A percentile compares a stretch with the other conserved stretches of the same genome.
These are phyloP conservation scores for Pyronema domesticum DNA, from an alignment of 495 filamentous ascomycete species.

Conservation along the genomic window DNA sequence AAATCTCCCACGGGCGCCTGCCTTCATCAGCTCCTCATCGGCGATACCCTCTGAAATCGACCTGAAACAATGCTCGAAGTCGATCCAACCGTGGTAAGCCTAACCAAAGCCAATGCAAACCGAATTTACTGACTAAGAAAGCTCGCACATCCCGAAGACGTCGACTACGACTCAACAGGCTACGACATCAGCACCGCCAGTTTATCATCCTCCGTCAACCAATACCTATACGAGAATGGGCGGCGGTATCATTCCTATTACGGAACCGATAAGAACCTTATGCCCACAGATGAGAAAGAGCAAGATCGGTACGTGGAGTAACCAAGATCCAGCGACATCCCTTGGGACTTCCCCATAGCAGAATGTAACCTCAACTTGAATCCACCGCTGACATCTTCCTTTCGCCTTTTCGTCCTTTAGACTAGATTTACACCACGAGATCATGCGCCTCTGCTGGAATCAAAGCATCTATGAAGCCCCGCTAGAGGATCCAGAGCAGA, in stretches of 20 bases:
- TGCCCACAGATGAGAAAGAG: neutral
- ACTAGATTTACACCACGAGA: slow-evolving; percentile 10
- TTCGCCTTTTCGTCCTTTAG: neutral
- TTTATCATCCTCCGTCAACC: neutral
- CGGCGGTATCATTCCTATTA: neutral
- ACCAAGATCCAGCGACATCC: no score
- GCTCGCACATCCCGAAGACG: neutral
- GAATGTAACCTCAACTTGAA: no score
- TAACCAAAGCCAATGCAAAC: neutral
- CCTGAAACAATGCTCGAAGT: no score
- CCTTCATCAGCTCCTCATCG: no score
- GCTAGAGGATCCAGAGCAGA: slow-evolving; percentile 27
- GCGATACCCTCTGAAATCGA: no score
- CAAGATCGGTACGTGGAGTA: neutral
- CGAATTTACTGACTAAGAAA: neutral
- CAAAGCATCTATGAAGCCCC: slow-evolving; percentile 30
- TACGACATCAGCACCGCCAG: neutral
- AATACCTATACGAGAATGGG: neutral
- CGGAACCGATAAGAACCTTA: neutral
- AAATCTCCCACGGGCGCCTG: no score
- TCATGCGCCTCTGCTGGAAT: slow-evolving; percentile 21
- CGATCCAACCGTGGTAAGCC: neutral
- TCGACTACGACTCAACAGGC: neutral
- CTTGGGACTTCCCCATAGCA: no score
- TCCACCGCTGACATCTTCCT: no score